phyloP scores from a whole-genome alignment of 148 eudicot species.

The Chenopodium formosanum region DNA sequence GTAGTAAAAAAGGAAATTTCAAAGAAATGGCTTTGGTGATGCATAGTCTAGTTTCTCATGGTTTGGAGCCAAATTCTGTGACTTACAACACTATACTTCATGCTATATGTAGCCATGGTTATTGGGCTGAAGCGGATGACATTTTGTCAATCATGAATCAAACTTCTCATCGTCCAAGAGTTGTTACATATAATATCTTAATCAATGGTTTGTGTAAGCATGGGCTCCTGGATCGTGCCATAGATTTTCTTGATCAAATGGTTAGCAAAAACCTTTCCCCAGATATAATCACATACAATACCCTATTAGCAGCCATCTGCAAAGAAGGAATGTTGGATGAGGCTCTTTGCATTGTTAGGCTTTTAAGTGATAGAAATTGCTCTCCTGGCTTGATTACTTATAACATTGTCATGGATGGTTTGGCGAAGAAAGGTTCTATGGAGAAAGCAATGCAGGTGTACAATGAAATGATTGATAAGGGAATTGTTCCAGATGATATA shows the following conservation, averaged over 20 bases:
- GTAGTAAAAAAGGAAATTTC: constrained; percentile 54
- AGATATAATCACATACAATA: constrained; percentile 76
- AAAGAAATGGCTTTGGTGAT: constrained; percentile 49
- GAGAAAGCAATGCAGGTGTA: constrained; percentile 66
- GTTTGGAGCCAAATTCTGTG: constrained; percentile 63
- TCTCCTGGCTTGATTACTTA: constrained; percentile 62
- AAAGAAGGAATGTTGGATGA: constrained; percentile 70
- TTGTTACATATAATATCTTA: constrained; percentile 75
- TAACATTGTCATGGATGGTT: constrained; percentile 77
- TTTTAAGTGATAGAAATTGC: constrained; percentile 41
- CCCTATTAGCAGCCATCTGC: constrained; percentile 62
- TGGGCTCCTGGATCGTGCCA: constrained; percentile 74
- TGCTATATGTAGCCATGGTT: constrained; percentile 55
- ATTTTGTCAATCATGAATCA: constrained; percentile 61
- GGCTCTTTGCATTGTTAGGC: constrained; percentile 53
- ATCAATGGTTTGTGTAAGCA: constrained; percentile 79
- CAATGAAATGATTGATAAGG: constrained; percentile 43
- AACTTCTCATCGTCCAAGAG: constrained; percentile 48
- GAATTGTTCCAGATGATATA: constrained; percentile 59
- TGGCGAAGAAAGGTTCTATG: constrained; percentile 68
- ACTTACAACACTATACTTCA: constrained; percentile 77
- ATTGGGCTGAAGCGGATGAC: constrained; percentile 63
- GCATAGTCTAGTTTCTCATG: constrained; percentile 45
- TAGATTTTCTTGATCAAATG: constrained; percentile 65
- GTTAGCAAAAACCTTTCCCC: constrained; percentile 44